These are phyloP conservation scores for Tuber borchii DNA, from an alignment of 495 filamentous ascomycete genomes.

Conservation along the genomic window DNA sequence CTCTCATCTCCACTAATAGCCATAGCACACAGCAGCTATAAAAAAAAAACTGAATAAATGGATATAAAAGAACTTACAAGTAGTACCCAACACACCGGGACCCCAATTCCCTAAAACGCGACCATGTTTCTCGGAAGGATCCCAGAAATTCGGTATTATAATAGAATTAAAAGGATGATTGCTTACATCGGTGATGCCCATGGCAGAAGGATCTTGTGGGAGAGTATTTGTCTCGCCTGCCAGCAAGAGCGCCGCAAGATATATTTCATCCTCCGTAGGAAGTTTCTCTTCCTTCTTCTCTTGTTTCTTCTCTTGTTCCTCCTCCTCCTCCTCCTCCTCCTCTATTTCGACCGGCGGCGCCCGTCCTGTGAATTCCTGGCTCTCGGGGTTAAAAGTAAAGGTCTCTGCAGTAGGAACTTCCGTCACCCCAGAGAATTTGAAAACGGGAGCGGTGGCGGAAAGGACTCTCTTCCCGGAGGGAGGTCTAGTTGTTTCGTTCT, in stretches of 20 bases:
- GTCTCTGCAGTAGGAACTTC: neutral
- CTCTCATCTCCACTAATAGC: neutral
- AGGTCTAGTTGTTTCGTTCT: neutral
- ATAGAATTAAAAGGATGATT: neutral
- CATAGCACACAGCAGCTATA: neutral
- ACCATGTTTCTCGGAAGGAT: neutral
- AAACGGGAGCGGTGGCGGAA: neutral
- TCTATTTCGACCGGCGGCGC: slow-evolving; percentile 23
- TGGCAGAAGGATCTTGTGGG: neutral
- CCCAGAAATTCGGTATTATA: neutral
- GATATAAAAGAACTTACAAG: neutral
- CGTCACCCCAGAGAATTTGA: neutral
- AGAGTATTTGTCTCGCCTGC: neutral
- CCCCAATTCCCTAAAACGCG: neutral
- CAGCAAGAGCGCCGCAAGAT: neutral
- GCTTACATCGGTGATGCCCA: neutral
- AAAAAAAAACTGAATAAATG: neutral
- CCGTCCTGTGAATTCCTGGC: neutral
- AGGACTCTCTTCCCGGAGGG: neutral
- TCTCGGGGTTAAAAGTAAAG: neutral
- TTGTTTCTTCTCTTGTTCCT: slow-evolving; percentile 44
- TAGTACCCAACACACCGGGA: neutral
- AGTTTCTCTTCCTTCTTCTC: neutral
- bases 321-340: slow-evolving; percentile 39
- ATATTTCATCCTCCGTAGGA: neutral